phyloP scores from a whole-genome alignment of 345 rosid species.

The Microthlaspi erraticum region DNA sequence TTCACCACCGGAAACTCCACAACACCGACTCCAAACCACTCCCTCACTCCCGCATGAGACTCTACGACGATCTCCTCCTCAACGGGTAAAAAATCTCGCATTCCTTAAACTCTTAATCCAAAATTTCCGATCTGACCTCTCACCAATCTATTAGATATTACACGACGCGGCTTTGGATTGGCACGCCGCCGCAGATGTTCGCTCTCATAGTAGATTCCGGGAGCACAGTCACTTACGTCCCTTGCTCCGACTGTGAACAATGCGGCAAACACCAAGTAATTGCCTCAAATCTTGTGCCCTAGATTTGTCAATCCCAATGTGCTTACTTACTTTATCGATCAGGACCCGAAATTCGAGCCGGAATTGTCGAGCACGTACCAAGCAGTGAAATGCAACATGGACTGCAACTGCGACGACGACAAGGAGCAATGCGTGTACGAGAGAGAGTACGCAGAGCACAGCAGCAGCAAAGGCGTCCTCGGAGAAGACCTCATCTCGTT shows the following conservation, averaged over 20 bases:
- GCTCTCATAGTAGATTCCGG: constrained; percentile 92
- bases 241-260: constrained; percentile 76
- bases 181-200: constrained; percentile 92
- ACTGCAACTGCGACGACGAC: constrained; percentile 71
- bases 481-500: constrained; percentile 82
- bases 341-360: constrained; percentile 92
- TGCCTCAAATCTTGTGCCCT: too few species aligned
- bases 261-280: constrained; percentile 88
- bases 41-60: constrained; percentile 81
- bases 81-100: constrained; percentile 59
- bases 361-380: constrained; percentile 72
- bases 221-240: constrained; percentile 90
- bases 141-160: constrained; percentile 59
- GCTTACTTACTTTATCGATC: constrained; percentile 16
- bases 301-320: too few species aligned
- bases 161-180: constrained; percentile 89
- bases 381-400: constrained; percentile 76
- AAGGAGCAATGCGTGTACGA: constrained; percentile 75
- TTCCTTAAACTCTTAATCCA: background rate
- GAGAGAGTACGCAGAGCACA: constrained; percentile 90
- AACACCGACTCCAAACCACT: constrained; percentile 49
- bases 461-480: constrained; percentile 88
- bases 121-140: constrained; percentile 18
- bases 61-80: constrained; percentile 90
- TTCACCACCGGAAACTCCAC: constrained; percentile 62